These are phyloP conservation scores for Coniochaeta hoffmannii DNA, from an alignment of 2,329 filamentous ascomycete species.

Conservation along the genomic window DNA sequence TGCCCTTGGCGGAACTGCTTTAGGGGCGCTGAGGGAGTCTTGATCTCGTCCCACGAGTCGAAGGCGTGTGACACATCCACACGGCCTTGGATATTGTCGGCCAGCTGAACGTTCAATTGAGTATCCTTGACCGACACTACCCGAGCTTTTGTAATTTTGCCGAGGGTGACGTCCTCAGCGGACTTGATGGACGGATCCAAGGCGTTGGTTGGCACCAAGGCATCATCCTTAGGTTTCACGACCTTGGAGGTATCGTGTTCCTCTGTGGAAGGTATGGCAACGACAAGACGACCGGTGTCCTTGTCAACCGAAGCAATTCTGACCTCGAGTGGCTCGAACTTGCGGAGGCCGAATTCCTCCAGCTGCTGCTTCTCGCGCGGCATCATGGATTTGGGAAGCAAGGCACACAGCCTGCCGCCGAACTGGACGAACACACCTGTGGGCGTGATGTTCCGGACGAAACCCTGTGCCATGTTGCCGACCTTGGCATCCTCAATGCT, in stretches of 20 bases:
- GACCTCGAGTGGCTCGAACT: slow-evolving; percentile 66
- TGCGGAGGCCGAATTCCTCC: slow-evolving; percentile 71
- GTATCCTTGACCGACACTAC: slow-evolving; percentile 83
- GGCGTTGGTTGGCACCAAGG: slow-evolving; percentile 27
- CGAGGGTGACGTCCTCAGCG: slow-evolving; percentile 66
- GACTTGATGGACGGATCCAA: slow-evolving; percentile 58
- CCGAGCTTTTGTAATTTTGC: slow-evolving; percentile 66
- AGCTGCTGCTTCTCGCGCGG: slow-evolving; percentile 59
- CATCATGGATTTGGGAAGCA: slow-evolving; percentile 74
- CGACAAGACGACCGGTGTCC: slow-evolving; percentile 60
- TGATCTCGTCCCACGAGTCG: slow-evolving; percentile 79
- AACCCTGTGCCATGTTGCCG: slow-evolving; percentile 65
- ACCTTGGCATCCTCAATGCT: slow-evolving; percentile 64
- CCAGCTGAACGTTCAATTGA: slow-evolving; percentile 83
- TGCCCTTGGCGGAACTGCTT: slow-evolving; percentile 65
- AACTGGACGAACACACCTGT: slow-evolving; percentile 88
- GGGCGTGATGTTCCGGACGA: slow-evolving; percentile 75
- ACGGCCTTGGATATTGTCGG: slow-evolving; percentile 84
- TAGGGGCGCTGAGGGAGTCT: slow-evolving; percentile 75
- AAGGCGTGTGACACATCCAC: slow-evolving; percentile 89
- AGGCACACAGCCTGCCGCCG: slow-evolving; percentile 64
- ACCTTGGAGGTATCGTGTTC: slow-evolving; percentile 32
- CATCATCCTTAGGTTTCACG: slow-evolving; percentile 26
- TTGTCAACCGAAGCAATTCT: slow-evolving; percentile 67
- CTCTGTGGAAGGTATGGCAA: slow-evolving; percentile 40